These are phyloP conservation scores for Paracoccidioides lutzii DNA, from an alignment of 2,329 filamentous ascomycete species.

Conservation along the genomic window DNA sequence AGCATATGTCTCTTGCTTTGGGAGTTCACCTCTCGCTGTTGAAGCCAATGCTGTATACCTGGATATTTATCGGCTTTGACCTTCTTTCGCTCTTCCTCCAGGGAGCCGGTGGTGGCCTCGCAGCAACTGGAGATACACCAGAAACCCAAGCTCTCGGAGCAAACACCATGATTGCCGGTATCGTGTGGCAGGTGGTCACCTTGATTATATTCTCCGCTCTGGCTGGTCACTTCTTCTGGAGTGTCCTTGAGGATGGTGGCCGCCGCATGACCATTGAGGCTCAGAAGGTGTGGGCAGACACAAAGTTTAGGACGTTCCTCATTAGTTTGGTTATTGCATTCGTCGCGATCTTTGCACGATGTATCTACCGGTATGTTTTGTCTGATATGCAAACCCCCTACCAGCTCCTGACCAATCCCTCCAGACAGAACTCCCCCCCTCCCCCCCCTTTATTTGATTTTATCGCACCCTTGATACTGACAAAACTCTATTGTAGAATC, in stretches of 20 bases:
- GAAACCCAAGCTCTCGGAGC: slow-evolving; percentile 32
- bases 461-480: neutral
- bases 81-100: slow-evolving; percentile 49
- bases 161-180: slow-evolving; percentile 53
- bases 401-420: neutral
- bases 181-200: slow-evolving; percentile 49
- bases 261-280: slow-evolving; percentile 7
- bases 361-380: slow-evolving; percentile 32
- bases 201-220: slow-evolving; percentile 42
- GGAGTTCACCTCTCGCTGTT: slow-evolving; percentile 22
- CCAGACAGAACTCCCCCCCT: too few species aligned
- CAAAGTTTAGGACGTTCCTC: slow-evolving; percentile 28
- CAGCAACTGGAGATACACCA: slow-evolving; percentile 30
- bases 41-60: slow-evolving; percentile 21
- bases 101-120: slow-evolving; percentile 45
- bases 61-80: slow-evolving; percentile 50
- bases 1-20: slow-evolving; percentile 26
- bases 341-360: slow-evolving; percentile 35
- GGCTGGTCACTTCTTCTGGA: slow-evolving; percentile 37
- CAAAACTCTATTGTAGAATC: slow-evolving; percentile 16
- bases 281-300: slow-evolving; percentile 5
- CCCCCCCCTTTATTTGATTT: neutral
- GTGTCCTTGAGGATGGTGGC: slow-evolving; percentile 3
- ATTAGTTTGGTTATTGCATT: slow-evolving; percentile 29
- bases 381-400: neutral